Evolutionary conservation across 2,329 filamentous ascomycete genomes (phyloP), one percentile per base, ranked within the genome.

Genomic region (Exophiala aquamarina): DNA sequence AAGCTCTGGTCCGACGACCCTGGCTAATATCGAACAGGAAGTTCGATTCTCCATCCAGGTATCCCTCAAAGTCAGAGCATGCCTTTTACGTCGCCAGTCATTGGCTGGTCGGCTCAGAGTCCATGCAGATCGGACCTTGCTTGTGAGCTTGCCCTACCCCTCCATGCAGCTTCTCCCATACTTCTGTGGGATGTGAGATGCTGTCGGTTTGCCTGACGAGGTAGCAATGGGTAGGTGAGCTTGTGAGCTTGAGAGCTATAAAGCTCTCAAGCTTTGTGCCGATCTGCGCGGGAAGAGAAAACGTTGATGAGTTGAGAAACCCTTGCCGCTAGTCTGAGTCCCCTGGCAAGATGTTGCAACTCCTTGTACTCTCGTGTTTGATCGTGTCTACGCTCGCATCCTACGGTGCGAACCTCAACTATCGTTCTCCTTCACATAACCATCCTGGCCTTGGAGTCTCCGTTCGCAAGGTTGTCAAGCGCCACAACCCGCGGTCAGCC

Each of bases 381-480:
- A 36, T 50, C 14, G 43, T 34, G 34, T 41, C 35, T 40, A 34
- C 49, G 11, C 21, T 55, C 15, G 54, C 54, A 36, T 44, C 36
- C 14, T 57, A 53, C 17, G 50, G 52, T 35, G 63, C 63, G 31
- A 87, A 87, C 61, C 63, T 87, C 50, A 87, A 87, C 67, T 88
- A 86, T 63, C 72, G 75, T 40, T 84, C 79, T 57, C 83, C 84
- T 4, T 87, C 84, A 1, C 72, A 77, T 32, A 76, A 83, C 34
- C 84, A 87, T 55, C 74, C 78, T 3, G 70, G 72, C 29, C 71
- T 88, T 9, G 84, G 83, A 4, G 78, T 88, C 36, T 76, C 82
- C n/a, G 73, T 86, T 11, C 75, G 74, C 39, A 81, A 78, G 54
- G 77, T 86, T 39, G 73, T 77, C 35, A 79, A 78, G 62, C 74